A percentile compares a stretch with the other conserved stretches of the same genome.
These are phyloP conservation scores for Helicosporidium sp. DNA, from an alignment of 139 green algal species.

Conservation along the genomic window DNA sequence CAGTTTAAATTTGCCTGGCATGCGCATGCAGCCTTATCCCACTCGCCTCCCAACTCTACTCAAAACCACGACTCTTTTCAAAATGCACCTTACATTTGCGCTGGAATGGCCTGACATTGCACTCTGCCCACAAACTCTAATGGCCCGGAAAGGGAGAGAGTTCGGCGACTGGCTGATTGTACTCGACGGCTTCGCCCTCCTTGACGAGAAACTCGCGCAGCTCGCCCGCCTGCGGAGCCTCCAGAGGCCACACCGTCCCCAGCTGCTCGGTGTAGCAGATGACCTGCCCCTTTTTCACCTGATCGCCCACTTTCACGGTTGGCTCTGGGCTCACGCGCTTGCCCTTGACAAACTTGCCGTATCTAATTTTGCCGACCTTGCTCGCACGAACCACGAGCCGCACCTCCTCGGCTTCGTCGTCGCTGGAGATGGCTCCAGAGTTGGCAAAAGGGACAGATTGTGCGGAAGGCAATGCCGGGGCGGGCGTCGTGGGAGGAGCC, in stretches of 20 bases:
- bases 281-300: conserved; percentile 57
- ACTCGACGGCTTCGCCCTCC: conserved; percentile 67
- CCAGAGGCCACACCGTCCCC: conserved; percentile 66
- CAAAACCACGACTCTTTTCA: too few species aligned
- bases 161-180: conserved; percentile 43
- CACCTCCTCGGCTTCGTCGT: conserved; percentile 32
- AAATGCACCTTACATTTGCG: too few species aligned
- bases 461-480: conserved; percentile 1
- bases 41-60: too few species aligned
- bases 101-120: too few species aligned
- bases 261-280: conserved; percentile 83
- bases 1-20: too few species aligned
- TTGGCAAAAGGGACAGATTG: not conserved
- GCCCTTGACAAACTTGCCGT: conserved; percentile 56
- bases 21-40: too few species aligned
- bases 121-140: too few species aligned
- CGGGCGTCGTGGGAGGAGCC: conserved; percentile 1
- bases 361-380: conserved; percentile 63
- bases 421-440: conserved; percentile 12
- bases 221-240: conserved; percentile 67
- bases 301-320: conserved; percentile 39
- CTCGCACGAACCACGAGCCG: conserved; percentile 36
- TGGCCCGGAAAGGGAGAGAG: conserved; percentile 62
- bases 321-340: conserved; percentile 70
- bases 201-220: conserved; percentile 47